These are phyloP conservation scores for Monascus purpureus DNA, from an alignment of 495 filamentous ascomycete genomes.

Conservation along the genomic window DNA sequence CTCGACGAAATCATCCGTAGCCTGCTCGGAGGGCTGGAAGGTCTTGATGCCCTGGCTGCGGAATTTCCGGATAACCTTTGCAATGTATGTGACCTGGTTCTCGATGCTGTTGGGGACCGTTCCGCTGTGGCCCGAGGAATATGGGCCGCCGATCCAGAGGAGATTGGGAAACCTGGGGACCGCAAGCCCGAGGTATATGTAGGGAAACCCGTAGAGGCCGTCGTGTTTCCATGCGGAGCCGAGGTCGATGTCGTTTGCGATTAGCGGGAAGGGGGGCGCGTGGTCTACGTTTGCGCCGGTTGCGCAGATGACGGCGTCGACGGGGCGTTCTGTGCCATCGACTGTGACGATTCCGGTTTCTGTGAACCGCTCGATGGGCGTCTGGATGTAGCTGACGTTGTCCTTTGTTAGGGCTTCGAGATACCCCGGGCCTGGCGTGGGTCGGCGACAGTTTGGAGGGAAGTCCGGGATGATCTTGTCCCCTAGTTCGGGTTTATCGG, in stretches of 20 bases:
- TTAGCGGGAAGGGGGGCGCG: slow-evolving; percentile 45
- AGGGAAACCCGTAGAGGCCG: slow-evolving; percentile 42
- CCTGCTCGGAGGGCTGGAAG: slow-evolving; percentile 37
- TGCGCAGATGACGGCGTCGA: slow-evolving; percentile 52
- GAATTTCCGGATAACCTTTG: slow-evolving; percentile 49
- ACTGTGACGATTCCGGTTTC: slow-evolving; percentile 39
- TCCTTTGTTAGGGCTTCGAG: slow-evolving; percentile 51
- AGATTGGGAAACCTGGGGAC: slow-evolving; percentile 55
- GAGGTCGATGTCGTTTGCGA: slow-evolving; percentile 35
- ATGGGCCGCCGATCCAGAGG: slow-evolving; percentile 37
- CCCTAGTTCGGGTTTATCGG: slow-evolving; percentile 39
- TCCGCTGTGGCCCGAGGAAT: slow-evolving; percentile 33
- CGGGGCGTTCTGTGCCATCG: slow-evolving; percentile 33
- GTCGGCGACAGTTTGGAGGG: slow-evolving; percentile 50
- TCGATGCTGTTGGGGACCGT: slow-evolving; percentile 40
- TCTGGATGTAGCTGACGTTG: slow-evolving; percentile 47
- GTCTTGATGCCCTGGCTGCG: slow-evolving; percentile 47
- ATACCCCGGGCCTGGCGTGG: slow-evolving; percentile 60
- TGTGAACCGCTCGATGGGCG: slow-evolving; percentile 42
- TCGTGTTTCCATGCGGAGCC: slow-evolving; percentile 34
- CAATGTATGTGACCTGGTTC: slow-evolving; percentile 44
- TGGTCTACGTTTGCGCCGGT: slow-evolving; percentile 51
- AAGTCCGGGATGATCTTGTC: slow-evolving; percentile 49
- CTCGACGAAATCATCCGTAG: slow-evolving; percentile 48
- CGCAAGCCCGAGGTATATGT: slow-evolving; percentile 49